Evolutionary conservation across 2,329 filamentous ascomycete species (phyloP).

Genomic region (Colletotrichum abscissum): DNA sequence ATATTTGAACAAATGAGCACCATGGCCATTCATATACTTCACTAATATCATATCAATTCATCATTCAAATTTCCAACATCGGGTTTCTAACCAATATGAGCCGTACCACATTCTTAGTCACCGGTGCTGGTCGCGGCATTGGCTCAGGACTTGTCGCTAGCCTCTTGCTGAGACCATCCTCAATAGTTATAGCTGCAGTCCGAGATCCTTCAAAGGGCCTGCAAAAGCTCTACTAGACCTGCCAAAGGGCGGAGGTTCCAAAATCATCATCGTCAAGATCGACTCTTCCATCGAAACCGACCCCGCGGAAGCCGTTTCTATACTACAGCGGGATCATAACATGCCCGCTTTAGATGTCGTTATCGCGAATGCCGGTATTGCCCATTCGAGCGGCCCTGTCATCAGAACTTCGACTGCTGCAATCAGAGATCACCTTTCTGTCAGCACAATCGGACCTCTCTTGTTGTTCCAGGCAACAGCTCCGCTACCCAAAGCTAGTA

Average conservation of each 20-base stretch:
- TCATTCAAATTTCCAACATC: too few relatives aligned
- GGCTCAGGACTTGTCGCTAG: conserved; percentile 17
- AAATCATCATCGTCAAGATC: conserved; percentile 54
- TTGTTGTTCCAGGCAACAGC: conserved; percentile 38
- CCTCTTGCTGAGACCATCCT: conserved; percentile 11
- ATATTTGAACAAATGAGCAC: too few relatives aligned
- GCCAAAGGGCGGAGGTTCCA: conserved; percentile 45
- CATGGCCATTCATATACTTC: too few relatives aligned
- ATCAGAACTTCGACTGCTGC: conserved; percentile 42
- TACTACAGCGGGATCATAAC: conserved; percentile 42
- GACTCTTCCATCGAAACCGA: conserved; percentile 50
- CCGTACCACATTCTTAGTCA: conserved; percentile 39
- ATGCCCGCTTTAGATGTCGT: conserved; percentile 60
- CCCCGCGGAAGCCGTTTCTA: conserved; percentile 43
- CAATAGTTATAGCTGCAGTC: conserved; percentile 53
- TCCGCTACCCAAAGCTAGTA: conserved; percentile 40
- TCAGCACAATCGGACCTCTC: conserved; percentile 46
- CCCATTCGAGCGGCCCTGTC: conserved; percentile 6
- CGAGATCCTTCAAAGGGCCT: conserved; percentile 44
- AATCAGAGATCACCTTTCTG: conserved; percentile 46
- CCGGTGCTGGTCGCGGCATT: conserved; percentile 39
- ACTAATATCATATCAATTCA: too few relatives aligned
- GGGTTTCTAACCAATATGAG: too few relatives aligned
- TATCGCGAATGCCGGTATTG: conserved; percentile 63
- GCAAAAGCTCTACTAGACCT: conserved; percentile 47